Conservation (phyloP, 1,139 yeast species). For the Debaryomyces sp. region DNA sequence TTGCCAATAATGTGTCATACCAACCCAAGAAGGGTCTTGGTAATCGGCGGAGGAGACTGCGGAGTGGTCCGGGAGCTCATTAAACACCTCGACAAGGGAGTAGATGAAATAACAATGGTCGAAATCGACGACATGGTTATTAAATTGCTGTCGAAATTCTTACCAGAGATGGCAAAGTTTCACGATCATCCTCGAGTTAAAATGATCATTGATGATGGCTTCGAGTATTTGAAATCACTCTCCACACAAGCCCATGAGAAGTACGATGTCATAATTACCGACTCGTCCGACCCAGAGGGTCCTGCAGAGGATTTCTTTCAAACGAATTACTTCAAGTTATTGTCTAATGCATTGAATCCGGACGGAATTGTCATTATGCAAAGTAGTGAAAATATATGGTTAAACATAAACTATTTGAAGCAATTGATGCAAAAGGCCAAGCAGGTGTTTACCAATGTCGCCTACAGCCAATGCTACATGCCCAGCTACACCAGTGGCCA, state of each 20-base stretch:
- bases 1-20: conserved; percentile 77
- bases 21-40: conserved; percentile 72
- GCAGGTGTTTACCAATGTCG: conserved; percentile 76
- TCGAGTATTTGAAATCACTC: conserved; percentile 64
- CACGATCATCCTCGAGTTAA: conserved; percentile 72
- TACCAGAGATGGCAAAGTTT: conserved; percentile 80
- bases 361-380: conserved; percentile 89
- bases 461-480: conserved; percentile 83
- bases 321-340: conserved; percentile 73
- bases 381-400: conserved; percentile 91
- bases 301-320: conserved; percentile 96
- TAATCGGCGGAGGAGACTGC: conserved; percentile 94
- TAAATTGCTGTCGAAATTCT: conserved; percentile 67
- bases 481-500: conserved; percentile 98
- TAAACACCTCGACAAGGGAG: conserved; percentile 61
- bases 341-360: conserved; percentile 65
- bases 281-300: conserved; percentile 97
- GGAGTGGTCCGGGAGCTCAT: conserved; percentile 86
- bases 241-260: conserved; percentile 26
- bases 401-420: conserved; percentile 69
- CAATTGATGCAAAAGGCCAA: conserved; percentile 62
- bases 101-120: conserved; percentile 75
- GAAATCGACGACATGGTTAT: conserved; percentile 92
- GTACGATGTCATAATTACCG: conserved; percentile 90
- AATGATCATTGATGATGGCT: conserved; percentile 85